A percentile compares a stretch with the other conserved stretches of the same genome.
Evolutionary conservation across 345 rosid genomes (phyloP).

Genomic region (Bruguiera sexangula): DNA sequence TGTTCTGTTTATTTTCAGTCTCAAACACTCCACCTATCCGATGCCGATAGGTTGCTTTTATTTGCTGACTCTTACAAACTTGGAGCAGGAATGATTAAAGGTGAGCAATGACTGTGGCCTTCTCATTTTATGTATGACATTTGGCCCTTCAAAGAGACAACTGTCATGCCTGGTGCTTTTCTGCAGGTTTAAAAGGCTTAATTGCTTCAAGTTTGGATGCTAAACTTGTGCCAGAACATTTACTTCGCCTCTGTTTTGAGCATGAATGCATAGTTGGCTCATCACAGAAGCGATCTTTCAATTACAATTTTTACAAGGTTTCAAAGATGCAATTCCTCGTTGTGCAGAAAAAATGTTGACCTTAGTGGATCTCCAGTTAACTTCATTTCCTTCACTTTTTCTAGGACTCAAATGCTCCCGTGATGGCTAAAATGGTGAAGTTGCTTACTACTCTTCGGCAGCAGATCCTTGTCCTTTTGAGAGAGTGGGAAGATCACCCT

Average conservation of each 20-base stretch:
- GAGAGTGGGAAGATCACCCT: slow-evolving; percentile 77
- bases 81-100: slow-evolving; percentile 70
- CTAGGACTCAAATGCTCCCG: slow-evolving; percentile 73
- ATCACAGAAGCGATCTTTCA: slow-evolving; percentile 32
- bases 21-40: slow-evolving; percentile 46
- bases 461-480: slow-evolving; percentile 44
- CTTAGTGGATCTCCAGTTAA: slow-evolving; percentile 5
- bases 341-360: not conserved
- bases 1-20: slow-evolving; percentile 43
- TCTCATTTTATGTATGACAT: not conserved
- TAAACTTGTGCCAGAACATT: slow-evolving; percentile 77
- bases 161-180: slow-evolving; percentile 12
- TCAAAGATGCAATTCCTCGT: not conserved
- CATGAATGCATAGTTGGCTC: slow-evolving; percentile 43
- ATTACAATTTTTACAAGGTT: slow-evolving; percentile 93
- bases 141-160: not conserved
- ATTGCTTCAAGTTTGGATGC: slow-evolving; percentile 63
- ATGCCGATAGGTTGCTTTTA: slow-evolving; percentile 55
- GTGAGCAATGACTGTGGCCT: slow-evolving; percentile 29
- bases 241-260: slow-evolving; percentile 69
- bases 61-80: slow-evolving; percentile 64
- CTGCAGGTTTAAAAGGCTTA: slow-evolving; percentile 61
- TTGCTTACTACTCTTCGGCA: slow-evolving; percentile 47
- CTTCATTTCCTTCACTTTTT: slow-evolving; percentile 9
- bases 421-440: slow-evolving; percentile 70